Evolutionary conservation across 2,329 filamentous ascomycete species (phyloP).

Genomic region (Arthroderma sp.): DNA sequence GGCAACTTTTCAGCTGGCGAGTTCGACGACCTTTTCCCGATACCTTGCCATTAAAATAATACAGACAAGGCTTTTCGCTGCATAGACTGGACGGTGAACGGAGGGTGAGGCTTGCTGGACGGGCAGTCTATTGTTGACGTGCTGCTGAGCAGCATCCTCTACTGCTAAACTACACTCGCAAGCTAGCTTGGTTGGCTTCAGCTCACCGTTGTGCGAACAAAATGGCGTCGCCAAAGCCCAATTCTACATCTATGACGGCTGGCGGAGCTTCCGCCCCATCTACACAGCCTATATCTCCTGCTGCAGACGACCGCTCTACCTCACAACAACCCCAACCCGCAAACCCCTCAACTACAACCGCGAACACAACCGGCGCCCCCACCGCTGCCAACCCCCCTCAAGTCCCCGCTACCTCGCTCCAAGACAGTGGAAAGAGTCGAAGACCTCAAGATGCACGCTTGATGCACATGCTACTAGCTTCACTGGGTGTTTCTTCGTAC

Average conservation of each 20-base stretch:
- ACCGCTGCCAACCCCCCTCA: conserved; percentile 19
- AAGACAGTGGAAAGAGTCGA: conserved; percentile 34
- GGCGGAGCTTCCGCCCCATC: conserved; percentile 18
- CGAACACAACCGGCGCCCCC: conserved; percentile 8
- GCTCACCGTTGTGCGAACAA: background rate
- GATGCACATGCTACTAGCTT: conserved; percentile 38
- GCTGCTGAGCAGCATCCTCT: too few species aligned
- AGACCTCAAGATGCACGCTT: conserved; percentile 38
- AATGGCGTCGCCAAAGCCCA: conserved; percentile 9
- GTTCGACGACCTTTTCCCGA: too few species aligned
- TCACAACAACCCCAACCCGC: conserved; percentile 15
- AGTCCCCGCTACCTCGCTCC: conserved; percentile 31
- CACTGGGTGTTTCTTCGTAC: conserved; percentile 36
- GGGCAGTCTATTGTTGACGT: too few species aligned
- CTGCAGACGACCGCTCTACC: conserved; percentile 25
- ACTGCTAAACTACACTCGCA: background rate
- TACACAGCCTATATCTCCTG: conserved; percentile 31
- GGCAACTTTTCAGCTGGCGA: too few species aligned
- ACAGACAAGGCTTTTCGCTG: too few species aligned
- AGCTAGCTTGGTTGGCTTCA: background rate
- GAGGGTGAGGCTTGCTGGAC: too few species aligned
- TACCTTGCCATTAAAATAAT: too few species aligned
- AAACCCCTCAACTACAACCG: conserved; percentile 12
- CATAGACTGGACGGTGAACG: too few species aligned
- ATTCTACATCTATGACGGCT: background rate